Conservation (phyloP, 257 asterid species). For the Przewalskia tangutica region DNA sequence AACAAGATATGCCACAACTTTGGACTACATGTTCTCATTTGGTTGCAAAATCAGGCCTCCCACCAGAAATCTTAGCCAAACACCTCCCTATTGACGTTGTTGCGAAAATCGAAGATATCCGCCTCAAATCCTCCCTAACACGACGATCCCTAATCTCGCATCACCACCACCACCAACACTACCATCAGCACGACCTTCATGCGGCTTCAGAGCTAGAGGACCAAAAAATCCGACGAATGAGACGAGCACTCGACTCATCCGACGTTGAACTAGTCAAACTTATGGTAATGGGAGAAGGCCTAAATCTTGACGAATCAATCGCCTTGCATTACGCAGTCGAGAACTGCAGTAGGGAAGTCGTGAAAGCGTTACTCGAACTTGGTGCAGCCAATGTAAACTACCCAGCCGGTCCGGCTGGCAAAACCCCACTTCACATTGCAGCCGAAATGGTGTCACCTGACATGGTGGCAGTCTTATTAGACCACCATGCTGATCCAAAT, state of each 20-base stretch:
- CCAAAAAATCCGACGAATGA: slow-evolving; percentile 79
- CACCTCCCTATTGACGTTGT: slow-evolving; percentile 79
- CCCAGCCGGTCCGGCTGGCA: slow-evolving; percentile 78
- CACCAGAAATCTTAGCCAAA: slow-evolving; percentile 68
- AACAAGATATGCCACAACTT: slow-evolving; percentile 78
- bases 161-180: slow-evolving; percentile 30
- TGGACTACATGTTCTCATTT: slow-evolving; percentile 86
- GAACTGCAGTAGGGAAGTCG: slow-evolving; percentile 79
- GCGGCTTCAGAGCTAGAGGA: slow-evolving; percentile 49
- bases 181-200: slow-evolving; percentile 25
- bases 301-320: slow-evolving; percentile 68
- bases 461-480: slow-evolving; percentile 89
- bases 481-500: slow-evolving; percentile 91
- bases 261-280: slow-evolving; percentile 92
- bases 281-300: slow-evolving; percentile 99
- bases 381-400: slow-evolving; percentile 89
- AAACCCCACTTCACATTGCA: slow-evolving; percentile 73
- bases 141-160: slow-evolving; percentile 47
- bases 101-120: slow-evolving; percentile 75
- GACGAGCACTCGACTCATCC: slow-evolving; percentile 85
- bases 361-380: slow-evolving; percentile 74
- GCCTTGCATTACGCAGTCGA: slow-evolving; percentile 82
- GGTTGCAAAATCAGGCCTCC: slow-evolving; percentile 90
- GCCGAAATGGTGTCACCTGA: slow-evolving; percentile 97
- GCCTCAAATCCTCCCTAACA: slow-evolving; percentile 56